phyloP scores from a whole-genome alignment of 768 basidiomycete species.

The Tulasnella sp. region DNA sequence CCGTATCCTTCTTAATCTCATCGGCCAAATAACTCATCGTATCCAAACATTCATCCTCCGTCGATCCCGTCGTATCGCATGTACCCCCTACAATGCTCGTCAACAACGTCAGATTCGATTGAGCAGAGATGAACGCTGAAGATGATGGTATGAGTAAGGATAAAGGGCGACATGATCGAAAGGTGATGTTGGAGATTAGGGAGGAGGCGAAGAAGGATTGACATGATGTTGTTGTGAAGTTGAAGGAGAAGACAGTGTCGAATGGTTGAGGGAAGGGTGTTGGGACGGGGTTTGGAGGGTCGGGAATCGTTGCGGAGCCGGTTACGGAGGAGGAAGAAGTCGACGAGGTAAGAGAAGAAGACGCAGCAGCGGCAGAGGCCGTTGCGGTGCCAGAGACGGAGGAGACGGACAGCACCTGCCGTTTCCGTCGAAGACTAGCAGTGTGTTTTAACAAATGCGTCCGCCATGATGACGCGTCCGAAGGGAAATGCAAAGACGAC shows the following conservation, averaged over 20 bases:
- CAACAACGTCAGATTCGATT: conserved; percentile 19
- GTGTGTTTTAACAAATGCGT: not conserved
- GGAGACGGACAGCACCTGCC: not conserved
- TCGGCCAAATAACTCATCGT: conserved; percentile 20
- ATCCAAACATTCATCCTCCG: conserved; percentile 15
- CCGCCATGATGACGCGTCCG: not conserved
- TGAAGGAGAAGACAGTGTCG: conserved; percentile 25
- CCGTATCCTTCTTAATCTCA: conserved; percentile 13
- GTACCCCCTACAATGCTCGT: conserved; percentile 22
- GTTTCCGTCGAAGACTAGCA: not conserved
- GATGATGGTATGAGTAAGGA: conserved; percentile 19
- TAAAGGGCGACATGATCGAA: conserved; percentile 21
- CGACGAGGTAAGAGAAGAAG: not conserved
- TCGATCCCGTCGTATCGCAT: conserved; percentile 17
- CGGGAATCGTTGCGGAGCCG: conserved; percentile 5
- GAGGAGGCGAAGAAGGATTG: conserved; percentile 23
- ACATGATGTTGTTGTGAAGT: conserved; percentile 24
- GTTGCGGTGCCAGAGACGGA: not conserved
- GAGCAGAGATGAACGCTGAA: conserved; percentile 19
- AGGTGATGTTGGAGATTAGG: conserved; percentile 21
- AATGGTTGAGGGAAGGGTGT: conserved; percentile 19
- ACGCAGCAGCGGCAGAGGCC: not conserved
- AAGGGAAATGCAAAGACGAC: no score
- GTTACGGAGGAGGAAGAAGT: not conserved
- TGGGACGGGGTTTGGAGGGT: conserved; percentile 11